Base-by-base conservation (phyloP, 176 grass and related monocot species). In the Tillandsia leiboldiana region DNA sequence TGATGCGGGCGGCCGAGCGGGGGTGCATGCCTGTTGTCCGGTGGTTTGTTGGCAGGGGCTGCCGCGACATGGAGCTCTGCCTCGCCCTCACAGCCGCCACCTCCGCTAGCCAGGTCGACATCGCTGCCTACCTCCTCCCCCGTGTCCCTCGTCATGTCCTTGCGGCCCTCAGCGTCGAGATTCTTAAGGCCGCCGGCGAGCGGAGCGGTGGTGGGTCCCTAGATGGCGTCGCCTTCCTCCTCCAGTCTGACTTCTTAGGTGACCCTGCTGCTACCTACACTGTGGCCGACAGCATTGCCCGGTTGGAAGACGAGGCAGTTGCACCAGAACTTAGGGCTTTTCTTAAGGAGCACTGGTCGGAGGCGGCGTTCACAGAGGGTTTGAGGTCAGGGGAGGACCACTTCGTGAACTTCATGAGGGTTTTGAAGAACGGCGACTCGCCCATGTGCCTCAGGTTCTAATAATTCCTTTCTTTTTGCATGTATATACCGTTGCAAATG, bases 181-280 rank as follows among this genome's bases (percentile, higher is more conserved):
- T 99, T 71, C 67, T 99, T 49, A 99, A 99, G 77, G 94, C 90
- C 70, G 92, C 92, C 79, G 92, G 88, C 53, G 92, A 96, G 83
- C 88, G 88, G 73, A 91, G 83, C 59, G 80, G 70, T 11, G 80
- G 70, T 10, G 67, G 68, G 18, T 85, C 91, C 18, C 80, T 96
- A 11, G 76, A 96, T 11, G 91, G 91, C 9, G 91, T 96, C 10
- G 77, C 84, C 8, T 96, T 96, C 72, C 81, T 96, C 74, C 82
- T 96, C 72, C 69, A 73, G 8, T 85, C 81, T 22, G 80, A 96
- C 63, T 96, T 96, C 59, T 76, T 96, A 12, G 72, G 66, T 15
- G 87, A 96, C 4, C 78, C 81, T 9, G 53, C 83, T 5, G 76
- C 87, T 11, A 96, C 91, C 18, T 96, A 90, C 0, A 81, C 82